Evolutionary conservation across 768 basidiomycete genomes (phyloP), one percentile per base, ranked within the genome.

Genomic region (Russula ochroleuca): DNA sequence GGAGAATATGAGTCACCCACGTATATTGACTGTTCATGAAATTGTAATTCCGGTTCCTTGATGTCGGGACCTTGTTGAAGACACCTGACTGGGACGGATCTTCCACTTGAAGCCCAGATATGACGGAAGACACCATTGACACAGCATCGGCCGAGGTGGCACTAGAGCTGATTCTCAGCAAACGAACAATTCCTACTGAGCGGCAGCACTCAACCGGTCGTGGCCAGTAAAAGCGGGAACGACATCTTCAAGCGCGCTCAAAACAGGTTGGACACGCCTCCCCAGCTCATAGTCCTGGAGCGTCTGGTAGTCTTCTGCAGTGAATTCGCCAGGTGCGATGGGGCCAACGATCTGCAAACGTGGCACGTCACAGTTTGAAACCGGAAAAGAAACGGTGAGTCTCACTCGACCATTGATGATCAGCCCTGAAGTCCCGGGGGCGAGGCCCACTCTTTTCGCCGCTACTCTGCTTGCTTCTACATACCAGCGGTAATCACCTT

Each of bases 401-500:
- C 88, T 72, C 71, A 95, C 93, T 37, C 95, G 79, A 28, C 95
- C 96, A 68, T 97, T 97, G 57, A 91, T 76, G 40, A 95, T 64
- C 41, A 98, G 62, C 0, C 81, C 90, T 23, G 78, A 78, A 62
- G 86, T 75, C 0, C 87, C 88, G 1, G 86, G 81, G 15, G 72
- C 68, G 31, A 94, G 69, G n/a, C 80, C 80, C 3, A 92, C 68
- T 57, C 82, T 81, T 31, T 83, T 77, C 2, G 79, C 78, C 15
- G 91, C 69, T 23, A 83, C 70, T 38, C 78, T 76, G 62, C 80
- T 77, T 0, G 78, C 72, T 53, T 73, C 77, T 14, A 82, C 70
- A 66, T 78, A 88, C n/a, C 73, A 68, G 37, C 62, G 66, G 66
- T 81, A 81, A 9, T 74, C 73, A 19, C 70, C 71, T 13, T 68